These are phyloP conservation scores for Taphrina sp. DNA, from an alignment of 1,139 yeast species.

Conservation along the genomic window DNA sequence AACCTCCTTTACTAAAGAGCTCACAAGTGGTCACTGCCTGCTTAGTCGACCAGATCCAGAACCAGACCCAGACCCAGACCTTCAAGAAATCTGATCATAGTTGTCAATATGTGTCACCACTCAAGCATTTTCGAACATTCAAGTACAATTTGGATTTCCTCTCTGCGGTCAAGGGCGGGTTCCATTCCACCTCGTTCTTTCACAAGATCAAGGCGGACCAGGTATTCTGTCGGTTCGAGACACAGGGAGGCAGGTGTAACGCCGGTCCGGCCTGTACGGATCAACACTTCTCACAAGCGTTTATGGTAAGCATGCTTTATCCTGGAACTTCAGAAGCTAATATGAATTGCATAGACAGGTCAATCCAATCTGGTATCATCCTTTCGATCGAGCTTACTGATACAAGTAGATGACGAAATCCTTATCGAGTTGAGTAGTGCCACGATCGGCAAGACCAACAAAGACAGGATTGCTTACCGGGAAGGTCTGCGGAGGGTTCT, in stretches of 20 bases:
- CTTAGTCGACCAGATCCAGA: neutral
- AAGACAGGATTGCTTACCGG: conserved; percentile 16
- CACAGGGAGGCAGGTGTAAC: conserved; percentile 14
- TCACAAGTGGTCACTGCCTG: neutral
- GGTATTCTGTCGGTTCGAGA: conserved; percentile 12
- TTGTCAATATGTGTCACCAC: conserved; percentile 3
- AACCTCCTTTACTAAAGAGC: neutral
- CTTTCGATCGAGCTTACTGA: neutral
- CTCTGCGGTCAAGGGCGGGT: conserved; percentile 5
- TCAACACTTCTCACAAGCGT: conserved; percentile 13
- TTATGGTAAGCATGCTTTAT: conserved; percentile 13
- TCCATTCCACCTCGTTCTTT: conserved; percentile 17
- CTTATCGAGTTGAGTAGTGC: conserved; percentile 26
- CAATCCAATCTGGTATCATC: neutral
- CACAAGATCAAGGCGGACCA: conserved; percentile 15
- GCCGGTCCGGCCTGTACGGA: conserved; percentile 8
- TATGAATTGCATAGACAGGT: no score
- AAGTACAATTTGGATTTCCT: conserved; percentile 15
- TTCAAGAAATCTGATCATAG: neutral
- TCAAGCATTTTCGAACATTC: conserved; percentile 6
- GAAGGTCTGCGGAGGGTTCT: conserved; percentile 17
- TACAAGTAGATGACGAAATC: conserved; percentile 23
- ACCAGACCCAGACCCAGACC: neutral
- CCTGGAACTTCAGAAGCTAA: no score
- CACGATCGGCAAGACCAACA: conserved; percentile 1